Base-by-base conservation (phyloP, 768 basidiomycete species). In the Plicaturopsis crispa region DNA sequence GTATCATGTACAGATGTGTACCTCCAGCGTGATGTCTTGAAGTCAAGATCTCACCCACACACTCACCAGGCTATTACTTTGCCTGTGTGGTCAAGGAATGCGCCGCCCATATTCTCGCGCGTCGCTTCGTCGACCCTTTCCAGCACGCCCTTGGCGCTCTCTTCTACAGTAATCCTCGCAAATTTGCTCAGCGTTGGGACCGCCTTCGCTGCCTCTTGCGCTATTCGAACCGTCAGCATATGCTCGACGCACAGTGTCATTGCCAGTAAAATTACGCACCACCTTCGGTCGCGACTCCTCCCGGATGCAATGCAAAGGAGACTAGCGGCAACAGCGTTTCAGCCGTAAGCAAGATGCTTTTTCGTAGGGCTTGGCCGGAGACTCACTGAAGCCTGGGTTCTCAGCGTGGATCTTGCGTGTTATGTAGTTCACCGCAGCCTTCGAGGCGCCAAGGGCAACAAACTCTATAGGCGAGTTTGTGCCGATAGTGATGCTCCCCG, bases 371-470 rank as follows among this genome's bases (percentile, higher is more conserved):
- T n/a, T n/a, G n/a, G n/a, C n/a, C n/a, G n/a, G n/a, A n/a, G n/a
- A n/a, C n/a, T n/a, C n/a, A n/a, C n/a, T n/a, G n/a, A n/a, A n/a
- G n/a, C n/a, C n/a, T n/a, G n/a, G n/a, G n/a, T n/a, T n/a, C n/a
- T n/a, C n/a, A n/a, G 35, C 24, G 16, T 23, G 20, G 20, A 38
- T 38, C 8, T 36, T 23, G 19, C 35, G 22, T 17, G 46, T 47
- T 5, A 47, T 23, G 11, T 16, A 32, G 38, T 39, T 39, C 20
- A 11, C 18, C 17, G 38, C 38, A 18, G 31, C 31, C 19, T 36
- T 36, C 6, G 35, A 36, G 17, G 35, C 35, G 13, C 17, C 35
- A 23, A 21, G 24, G 20, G 35, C 35, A 11, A 23, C 16, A 21
- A 22, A n/a, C 5, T 8, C 7, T n/a, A 36, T 18, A 11, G 35